These are phyloP conservation scores for Russula abietina DNA, from an alignment of 768 basidiomycete genomes.

Conservation along the genomic window DNA sequence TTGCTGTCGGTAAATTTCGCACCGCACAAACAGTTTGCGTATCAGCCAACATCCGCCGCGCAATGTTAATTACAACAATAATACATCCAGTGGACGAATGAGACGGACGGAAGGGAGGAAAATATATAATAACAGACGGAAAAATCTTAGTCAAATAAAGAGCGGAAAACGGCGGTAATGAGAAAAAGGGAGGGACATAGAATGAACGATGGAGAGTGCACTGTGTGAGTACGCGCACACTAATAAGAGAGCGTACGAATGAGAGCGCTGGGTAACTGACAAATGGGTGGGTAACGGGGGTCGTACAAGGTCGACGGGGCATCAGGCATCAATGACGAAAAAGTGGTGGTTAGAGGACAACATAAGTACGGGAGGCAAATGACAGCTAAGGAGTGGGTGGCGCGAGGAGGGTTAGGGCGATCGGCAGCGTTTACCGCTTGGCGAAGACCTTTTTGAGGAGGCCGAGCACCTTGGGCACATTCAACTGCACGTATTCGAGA, in stretches of 20 bases:
- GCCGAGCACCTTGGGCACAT: slow-evolving; percentile 90
- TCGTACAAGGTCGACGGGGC: slow-evolving; percentile 3
- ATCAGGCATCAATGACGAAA: slow-evolving; percentile 14
- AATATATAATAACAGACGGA: slow-evolving; percentile 5
- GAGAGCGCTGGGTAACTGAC: slow-evolving; percentile 23
- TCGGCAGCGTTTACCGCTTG: slow-evolving; percentile 55
- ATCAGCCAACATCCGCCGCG: slow-evolving; percentile 17
- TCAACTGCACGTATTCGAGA: slow-evolving; percentile 95
- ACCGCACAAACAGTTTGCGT: slow-evolving; percentile 20
- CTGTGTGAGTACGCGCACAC: background rate
- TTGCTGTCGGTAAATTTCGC: background rate
- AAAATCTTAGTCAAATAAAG: slow-evolving; percentile 18
- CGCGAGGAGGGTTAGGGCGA: background rate
- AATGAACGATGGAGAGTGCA: slow-evolving; percentile 12
- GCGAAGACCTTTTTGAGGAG: slow-evolving; percentile 92
- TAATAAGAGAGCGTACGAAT: slow-evolving; percentile 14
- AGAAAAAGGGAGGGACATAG: slow-evolving; percentile 2
- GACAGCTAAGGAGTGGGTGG: slow-evolving; percentile 2
- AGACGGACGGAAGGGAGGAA: slow-evolving; percentile 6
- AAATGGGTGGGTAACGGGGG: slow-evolving; percentile 21
- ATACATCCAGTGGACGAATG: slow-evolving; percentile 26
- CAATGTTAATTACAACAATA: slow-evolving; percentile 25
- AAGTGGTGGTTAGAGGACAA: slow-evolving; percentile 15
- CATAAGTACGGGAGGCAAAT: slow-evolving; percentile 12
- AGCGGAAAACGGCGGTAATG: background rate